Conservation (phyloP, 1,284 basidiomycete genomes). For the Ganoderma multipileum region DNA sequence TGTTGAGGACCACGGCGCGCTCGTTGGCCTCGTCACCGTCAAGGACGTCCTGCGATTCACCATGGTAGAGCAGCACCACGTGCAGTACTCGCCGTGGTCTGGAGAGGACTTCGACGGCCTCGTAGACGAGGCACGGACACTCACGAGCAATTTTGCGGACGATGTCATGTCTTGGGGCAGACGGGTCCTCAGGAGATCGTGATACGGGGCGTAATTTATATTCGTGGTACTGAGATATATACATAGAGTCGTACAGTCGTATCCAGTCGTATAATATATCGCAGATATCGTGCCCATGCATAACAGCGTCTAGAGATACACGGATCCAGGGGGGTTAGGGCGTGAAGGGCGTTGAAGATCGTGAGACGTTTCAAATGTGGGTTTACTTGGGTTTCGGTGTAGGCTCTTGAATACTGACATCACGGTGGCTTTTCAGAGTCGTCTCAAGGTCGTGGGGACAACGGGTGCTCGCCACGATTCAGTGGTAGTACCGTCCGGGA, state of each 20-base stretch:
- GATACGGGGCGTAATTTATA: constrained; percentile 18
- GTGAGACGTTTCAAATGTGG: background rate
- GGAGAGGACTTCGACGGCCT: constrained; percentile 56
- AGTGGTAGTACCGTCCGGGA: background rate
- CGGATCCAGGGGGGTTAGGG: background rate
- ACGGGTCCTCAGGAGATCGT: constrained; percentile 46
- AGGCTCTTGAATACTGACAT: background rate
- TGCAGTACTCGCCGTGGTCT: constrained; percentile 54
- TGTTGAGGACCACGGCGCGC: constrained; percentile 83
- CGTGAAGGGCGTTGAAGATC: constrained; percentile 13
- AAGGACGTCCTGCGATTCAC: constrained; percentile 95
- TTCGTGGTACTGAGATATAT: background rate
- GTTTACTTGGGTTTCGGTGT: constrained; percentile 3
- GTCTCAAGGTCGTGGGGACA: background rate
- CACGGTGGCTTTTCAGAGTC: background rate
- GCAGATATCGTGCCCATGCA: constrained; percentile 14
- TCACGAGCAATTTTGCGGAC: constrained; percentile 50
- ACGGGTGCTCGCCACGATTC: background rate
- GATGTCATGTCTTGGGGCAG: constrained; percentile 49
- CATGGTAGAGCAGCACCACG: constrained; percentile 46
- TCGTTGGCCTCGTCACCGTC: constrained; percentile 92
- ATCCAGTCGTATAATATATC: constrained; percentile 24
- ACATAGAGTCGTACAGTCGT: constrained; percentile 9
- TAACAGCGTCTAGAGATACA: constrained; percentile 19
- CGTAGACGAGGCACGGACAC: constrained; percentile 65